Conservation (phyloP, 306 rosid genomes). For the Vigna trinervia region DNA sequence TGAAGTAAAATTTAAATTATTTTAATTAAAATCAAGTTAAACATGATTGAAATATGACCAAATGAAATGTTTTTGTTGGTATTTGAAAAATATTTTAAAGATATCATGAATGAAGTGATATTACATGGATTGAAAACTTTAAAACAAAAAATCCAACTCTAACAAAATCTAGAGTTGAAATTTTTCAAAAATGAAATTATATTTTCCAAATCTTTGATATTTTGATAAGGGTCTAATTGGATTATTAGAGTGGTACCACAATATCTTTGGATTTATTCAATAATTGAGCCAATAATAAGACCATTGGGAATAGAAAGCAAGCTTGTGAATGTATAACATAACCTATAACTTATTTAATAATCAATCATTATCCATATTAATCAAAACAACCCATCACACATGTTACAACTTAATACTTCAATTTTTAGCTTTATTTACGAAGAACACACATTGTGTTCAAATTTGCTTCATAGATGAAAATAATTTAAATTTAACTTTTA, state of each 20-base stretch:
- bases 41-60: too few species aligned
- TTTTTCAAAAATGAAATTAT: neutral
- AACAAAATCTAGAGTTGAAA: too few species aligned
- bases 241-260: neutral
- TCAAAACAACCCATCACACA: conserved; percentile 5
- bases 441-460: neutral
- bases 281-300: conserved; percentile 29
- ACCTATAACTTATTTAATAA: conserved; percentile 13
- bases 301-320: conserved; percentile 15
- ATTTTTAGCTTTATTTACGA: neutral
- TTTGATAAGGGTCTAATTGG: neutral
- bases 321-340: conserved; percentile 19
- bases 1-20: too few species aligned
- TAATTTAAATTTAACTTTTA: neutral
- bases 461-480: neutral
- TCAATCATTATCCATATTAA: neutral
- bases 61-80: too few species aligned
- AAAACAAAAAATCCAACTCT: too few species aligned
- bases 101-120: too few species aligned
- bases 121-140: too few species aligned
- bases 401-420: neutral
- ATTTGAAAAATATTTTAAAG: too few species aligned
- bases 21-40: too few species aligned
- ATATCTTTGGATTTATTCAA: conserved; percentile 33
- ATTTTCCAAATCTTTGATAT: neutral